phyloP scores from a whole-genome alignment of 208 protist species.

The Acanthamoeba triangularis region DNA sequence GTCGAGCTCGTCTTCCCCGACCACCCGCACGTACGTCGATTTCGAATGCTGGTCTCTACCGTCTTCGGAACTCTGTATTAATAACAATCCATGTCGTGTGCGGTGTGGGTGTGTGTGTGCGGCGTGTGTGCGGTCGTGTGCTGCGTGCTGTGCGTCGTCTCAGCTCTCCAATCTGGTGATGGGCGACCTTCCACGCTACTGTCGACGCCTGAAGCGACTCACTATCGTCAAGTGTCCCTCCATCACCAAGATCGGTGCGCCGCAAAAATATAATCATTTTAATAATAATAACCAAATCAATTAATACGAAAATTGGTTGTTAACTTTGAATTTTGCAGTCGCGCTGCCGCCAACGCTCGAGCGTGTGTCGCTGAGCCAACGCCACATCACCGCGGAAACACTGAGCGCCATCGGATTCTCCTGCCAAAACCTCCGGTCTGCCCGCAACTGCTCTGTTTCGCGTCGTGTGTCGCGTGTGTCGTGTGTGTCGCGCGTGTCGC shows the following conservation, averaged over 20 bases:
- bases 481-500: too few species aligned
- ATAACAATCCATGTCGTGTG: background rate
- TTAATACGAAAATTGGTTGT: background rate
- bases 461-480: background rate
- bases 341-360: background rate
- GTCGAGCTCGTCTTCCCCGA: slow-evolving; percentile 13
- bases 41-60: background rate
- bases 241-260: slow-evolving; percentile 41
- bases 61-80: background rate
- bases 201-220: background rate
- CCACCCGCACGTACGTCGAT: background rate
- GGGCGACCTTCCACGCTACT: slow-evolving; percentile 8
- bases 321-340: background rate
- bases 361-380: background rate
- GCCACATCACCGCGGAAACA: background rate
- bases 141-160: background rate
- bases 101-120: background rate
- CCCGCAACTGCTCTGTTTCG: background rate
- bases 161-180: slow-evolving; percentile 16
- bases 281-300: background rate
- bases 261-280: background rate
- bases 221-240: background rate
- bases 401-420: background rate
- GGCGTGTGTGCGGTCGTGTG: too few species aligned
- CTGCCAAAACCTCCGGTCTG: background rate